Conservation (phyloP, 2,329 filamentous ascomycete genomes). For the Beauveria medogensis region DNA sequence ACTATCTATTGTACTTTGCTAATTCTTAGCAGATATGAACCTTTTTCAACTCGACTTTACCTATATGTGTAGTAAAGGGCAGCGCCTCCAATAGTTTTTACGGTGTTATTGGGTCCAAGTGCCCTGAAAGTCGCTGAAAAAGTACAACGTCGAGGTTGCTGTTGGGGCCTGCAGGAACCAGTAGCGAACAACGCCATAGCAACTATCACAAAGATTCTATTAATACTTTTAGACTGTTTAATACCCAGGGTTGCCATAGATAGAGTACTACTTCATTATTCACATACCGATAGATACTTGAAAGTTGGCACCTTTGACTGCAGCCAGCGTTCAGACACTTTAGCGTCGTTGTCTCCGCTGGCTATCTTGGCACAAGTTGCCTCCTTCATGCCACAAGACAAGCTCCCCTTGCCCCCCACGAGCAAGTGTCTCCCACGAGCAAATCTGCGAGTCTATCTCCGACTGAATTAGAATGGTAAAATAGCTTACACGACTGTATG, state of each 20-base stretch:
- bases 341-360: slow-evolving; percentile 1
- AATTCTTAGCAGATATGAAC: too few relatives aligned
- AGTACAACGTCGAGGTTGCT: not conserved
- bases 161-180: slow-evolving; percentile 4
- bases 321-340: not conserved
- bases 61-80: too few relatives aligned
- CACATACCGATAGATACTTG: too few relatives aligned
- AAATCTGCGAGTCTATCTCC: not conserved
- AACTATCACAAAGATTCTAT: not conserved
- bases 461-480: not conserved
- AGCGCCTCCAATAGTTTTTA: too few relatives aligned
- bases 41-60: too few relatives aligned
- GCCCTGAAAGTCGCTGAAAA: not conserved
- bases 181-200: not conserved
- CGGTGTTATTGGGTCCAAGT: not conserved
- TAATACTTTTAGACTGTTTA: not conserved
- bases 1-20: too few relatives aligned
- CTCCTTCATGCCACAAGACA: not conserved
- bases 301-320: too few relatives aligned
- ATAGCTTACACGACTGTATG: too few relatives aligned
- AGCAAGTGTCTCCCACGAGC: not conserved
- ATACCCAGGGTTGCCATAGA: too few relatives aligned
- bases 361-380: not conserved
- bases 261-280: too few relatives aligned
- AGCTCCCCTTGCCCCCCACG: not conserved